Evolutionary conservation across 352 stramenopile genomes (phyloP).

Genomic region (Poterioochromonas sp.): DNA sequence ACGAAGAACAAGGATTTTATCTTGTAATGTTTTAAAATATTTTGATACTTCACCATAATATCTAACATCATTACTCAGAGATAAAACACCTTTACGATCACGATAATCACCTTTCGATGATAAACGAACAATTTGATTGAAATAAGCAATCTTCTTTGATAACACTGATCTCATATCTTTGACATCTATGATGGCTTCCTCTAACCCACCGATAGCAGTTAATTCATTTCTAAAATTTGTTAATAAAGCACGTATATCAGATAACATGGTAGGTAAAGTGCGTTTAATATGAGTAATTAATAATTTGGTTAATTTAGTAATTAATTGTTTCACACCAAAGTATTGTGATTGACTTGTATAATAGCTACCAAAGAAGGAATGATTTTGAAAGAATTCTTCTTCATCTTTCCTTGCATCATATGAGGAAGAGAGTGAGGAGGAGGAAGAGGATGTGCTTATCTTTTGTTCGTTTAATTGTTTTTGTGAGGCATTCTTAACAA

Average conservation of each 20-base stretch:
- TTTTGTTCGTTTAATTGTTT: conserved; percentile 54
- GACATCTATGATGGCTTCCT: not conserved
- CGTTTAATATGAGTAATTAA: conserved; percentile 46
- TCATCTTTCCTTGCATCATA: conserved; percentile 47
- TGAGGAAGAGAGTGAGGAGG: conserved; percentile 30
- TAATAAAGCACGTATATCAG: not conserved
- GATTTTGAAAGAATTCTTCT: conserved; percentile 15
- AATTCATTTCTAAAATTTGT: not conserved
- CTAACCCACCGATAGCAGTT: not conserved
- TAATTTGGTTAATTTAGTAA: conserved; percentile 41
- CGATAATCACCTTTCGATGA: not conserved
- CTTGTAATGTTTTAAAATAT: conserved; percentile 8
- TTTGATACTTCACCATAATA: not conserved
- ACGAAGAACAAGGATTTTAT: not conserved
- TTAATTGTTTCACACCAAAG: conserved; percentile 41
- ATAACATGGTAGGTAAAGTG: conserved; percentile 46
- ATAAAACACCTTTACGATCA: not conserved
- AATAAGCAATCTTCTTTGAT: not conserved
- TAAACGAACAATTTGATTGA: not conserved
- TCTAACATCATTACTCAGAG: not conserved
- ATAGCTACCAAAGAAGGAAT: conserved; percentile 28
- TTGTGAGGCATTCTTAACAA: conserved; percentile 64
- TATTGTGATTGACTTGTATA: conserved; percentile 34
- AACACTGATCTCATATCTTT: not conserved
- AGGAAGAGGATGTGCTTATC: no score